Evolutionary conservation across 495 filamentous ascomycete genomes (phyloP), one percentile per base, ranked within the genome.

Genomic region (Durotheca rogersii): DNA sequence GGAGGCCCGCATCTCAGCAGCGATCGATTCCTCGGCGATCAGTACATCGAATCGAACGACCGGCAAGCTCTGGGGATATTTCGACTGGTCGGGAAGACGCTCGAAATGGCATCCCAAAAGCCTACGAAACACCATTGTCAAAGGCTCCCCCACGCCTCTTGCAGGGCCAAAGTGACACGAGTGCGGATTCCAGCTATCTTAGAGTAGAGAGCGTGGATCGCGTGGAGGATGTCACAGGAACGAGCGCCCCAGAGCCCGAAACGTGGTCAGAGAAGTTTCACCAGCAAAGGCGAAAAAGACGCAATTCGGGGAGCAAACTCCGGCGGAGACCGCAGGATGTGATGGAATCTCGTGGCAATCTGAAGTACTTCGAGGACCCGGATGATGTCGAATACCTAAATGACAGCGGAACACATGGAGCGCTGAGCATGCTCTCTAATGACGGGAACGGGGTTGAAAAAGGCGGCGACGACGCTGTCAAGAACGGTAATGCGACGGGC

Each of bases 331-430:
- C 82, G 12, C 68, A 72, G 36, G 84, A 84, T 47, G 79, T 91
- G 7, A 74, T 68, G 10, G 74, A 75, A n/a, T 72, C 80, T 14
- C 74, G 80, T 12, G 80, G 85, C n/a, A 80, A 86, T 34, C 73
- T 95, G 4, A 78, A 92, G 64, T 94, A 88, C 56, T 90, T 86
- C 51, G 88, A 91, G 56, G 89, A 81, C 45, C 74, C 75, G 12
- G 78, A 83, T 52, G 81, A 95, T 45, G 87, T 88, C 32, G 89
- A 83, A 4, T 94, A 95, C 68, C 84, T 86, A 53, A 87, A 81
- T 10, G 87, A 92, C 61, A 74, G 71, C 23, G 90, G 90, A 56
- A 82, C 89, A 50, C 86, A 84, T 14, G 77, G 87, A 5, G 81
- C 18, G 77, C 83, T 60, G 21, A n/a, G 38, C 51, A 12, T 42